A percentile compares a stretch with the other conserved stretches of the same genome.
These are phyloP conservation scores for Sarocladiaceae sp. DNA, from an alignment of 2,329 filamentous ascomycete genomes.

Conservation along the genomic window DNA sequence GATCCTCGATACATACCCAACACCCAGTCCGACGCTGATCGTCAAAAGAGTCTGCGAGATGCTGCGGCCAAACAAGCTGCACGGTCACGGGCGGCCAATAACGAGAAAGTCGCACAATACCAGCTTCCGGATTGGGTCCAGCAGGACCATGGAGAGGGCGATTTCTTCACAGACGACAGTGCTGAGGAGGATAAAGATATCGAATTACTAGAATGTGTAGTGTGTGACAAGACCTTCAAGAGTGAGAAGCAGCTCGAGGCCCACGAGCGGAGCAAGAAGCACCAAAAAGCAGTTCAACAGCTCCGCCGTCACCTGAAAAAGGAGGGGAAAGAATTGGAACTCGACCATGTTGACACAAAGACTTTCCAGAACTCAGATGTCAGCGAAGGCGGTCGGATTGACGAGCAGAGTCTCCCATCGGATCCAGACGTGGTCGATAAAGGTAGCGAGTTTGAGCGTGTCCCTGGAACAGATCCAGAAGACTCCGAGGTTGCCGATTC, in stretches of 20 bases:
- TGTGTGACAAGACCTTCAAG: constrained; percentile 78
- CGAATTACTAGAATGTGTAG: constrained; percentile 67
- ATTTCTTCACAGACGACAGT: constrained; percentile 52
- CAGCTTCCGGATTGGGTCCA: constrained; percentile 73
- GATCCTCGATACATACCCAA: constrained; percentile 82
- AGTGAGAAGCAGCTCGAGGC: constrained; percentile 88
- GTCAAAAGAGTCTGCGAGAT: constrained; percentile 72
- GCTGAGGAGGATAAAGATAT: constrained; percentile 52
- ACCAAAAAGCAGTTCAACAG: constrained; percentile 78
- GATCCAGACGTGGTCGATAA: not conserved
- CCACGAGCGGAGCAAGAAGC: constrained; percentile 96
- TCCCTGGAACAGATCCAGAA: not conserved
- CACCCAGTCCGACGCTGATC: constrained; percentile 71
- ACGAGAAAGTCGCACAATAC: constrained; percentile 64
- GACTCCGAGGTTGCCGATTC: not conserved
- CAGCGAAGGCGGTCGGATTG: not conserved
- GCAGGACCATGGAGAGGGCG: constrained; percentile 39
- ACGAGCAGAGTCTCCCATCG: not conserved
- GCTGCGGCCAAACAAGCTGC: constrained; percentile 82
- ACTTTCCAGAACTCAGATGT: not conserved
- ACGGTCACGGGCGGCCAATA: constrained; percentile 74
- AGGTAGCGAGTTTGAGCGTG: not conserved
- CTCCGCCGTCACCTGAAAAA: constrained; percentile 78
- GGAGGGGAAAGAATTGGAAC: constrained; percentile 62
- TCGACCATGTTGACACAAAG: constrained; percentile 25